phyloP scores from a whole-genome alignment of 2,329 filamentous ascomycete genomes.

The Sodiomyces alkalinus region DNA sequence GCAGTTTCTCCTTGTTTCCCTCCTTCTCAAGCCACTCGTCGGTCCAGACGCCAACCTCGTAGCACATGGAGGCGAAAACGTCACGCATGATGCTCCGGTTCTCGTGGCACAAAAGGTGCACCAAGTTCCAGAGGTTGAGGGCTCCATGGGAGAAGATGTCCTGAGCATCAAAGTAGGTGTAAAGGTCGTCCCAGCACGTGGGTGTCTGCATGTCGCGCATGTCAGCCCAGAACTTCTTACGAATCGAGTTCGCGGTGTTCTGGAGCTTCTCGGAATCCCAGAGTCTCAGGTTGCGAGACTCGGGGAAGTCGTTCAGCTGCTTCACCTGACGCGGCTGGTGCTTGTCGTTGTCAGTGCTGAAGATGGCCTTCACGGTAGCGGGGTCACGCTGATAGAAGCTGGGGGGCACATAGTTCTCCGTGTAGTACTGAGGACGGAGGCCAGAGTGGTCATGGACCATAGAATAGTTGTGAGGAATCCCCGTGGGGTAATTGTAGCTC shows the following conservation, averaged over 20 bases:
- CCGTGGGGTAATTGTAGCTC: conserved; percentile 19
- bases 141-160: conserved; percentile 32
- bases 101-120: conserved; percentile 24
- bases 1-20: conserved; percentile 17
- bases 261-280: conserved; percentile 26
- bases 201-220: conserved; percentile 19
- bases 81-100: conserved; percentile 19
- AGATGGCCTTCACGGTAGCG: conserved; percentile 16
- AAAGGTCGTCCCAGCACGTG: conserved; percentile 24
- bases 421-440: conserved; percentile 13
- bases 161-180: conserved; percentile 29
- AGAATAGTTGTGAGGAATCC: conserved; percentile 18
- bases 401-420: conserved; percentile 19
- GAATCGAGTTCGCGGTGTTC: conserved; percentile 21
- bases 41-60: conserved; percentile 19
- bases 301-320: conserved; percentile 13
- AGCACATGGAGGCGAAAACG: conserved; percentile 10
- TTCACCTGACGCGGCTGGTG: conserved; percentile 14
- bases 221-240: conserved; percentile 17
- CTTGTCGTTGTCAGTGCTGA: conserved; percentile 21
- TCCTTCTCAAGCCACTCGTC: conserved; percentile 18
- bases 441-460: conserved; percentile 14
- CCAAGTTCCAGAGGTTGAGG: conserved; percentile 31
- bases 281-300: conserved; percentile 16
- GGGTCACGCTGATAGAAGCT: conserved; percentile 22